phyloP scores from a whole-genome alignment of 345 rosid species.

The Eucalyptus erythrocorys region DNA sequence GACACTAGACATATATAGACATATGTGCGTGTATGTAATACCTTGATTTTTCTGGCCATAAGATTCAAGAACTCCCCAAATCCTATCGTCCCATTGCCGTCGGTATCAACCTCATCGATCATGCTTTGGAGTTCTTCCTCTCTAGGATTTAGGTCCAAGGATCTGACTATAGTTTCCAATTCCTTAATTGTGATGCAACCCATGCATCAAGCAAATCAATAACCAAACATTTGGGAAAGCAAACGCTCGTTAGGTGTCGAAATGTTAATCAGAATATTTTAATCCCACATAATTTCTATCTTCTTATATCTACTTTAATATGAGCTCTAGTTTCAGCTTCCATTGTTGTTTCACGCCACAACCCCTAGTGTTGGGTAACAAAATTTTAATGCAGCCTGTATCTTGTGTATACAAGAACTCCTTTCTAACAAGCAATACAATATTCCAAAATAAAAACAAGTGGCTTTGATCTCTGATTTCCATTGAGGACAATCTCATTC shows the following conservation, averaged over 20 bases:
- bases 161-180: constrained; percentile 26
- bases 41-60: constrained; percentile 71
- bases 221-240: not conserved
- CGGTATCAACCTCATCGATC: constrained; percentile 45
- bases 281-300: not conserved
- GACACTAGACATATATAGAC: not conserved
- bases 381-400: no score
- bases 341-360: no score
- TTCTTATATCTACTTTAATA: not conserved
- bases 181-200: constrained; percentile 61
- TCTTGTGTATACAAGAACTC: no score
- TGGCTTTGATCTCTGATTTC: not conserved
- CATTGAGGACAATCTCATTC: not conserved
- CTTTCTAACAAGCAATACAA: no score
- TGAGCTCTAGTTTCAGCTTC: not conserved
- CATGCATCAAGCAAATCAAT: not conserved
- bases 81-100: constrained; percentile 51
- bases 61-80: constrained; percentile 59
- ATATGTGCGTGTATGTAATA: not conserved
- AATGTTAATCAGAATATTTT: not conserved
- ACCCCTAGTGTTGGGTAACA: no score
- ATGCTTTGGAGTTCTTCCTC: constrained; percentile 52
- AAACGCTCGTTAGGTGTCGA: not conserved
- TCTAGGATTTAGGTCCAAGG: constrained; percentile 40
- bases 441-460: no score